Conservation (phyloP, 2,329 filamentous ascomycete genomes). For the Colletotrichum siamense region DNA sequence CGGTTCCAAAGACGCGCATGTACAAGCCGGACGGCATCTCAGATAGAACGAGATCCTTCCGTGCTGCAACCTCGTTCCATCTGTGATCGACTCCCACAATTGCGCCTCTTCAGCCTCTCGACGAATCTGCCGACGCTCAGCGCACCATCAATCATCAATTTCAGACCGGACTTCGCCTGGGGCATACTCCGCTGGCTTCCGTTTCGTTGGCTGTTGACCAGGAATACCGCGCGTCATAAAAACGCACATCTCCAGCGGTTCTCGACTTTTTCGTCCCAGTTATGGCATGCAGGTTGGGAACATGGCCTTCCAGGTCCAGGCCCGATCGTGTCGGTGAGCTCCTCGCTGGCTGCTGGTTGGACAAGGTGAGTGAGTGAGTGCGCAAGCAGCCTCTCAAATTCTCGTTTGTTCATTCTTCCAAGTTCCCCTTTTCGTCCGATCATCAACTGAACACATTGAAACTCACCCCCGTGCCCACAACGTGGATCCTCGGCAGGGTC, state of each 20-base stretch:
- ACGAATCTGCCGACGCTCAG: background rate
- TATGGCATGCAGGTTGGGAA: background rate
- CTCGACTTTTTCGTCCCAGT: background rate
- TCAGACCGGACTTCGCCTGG: background rate
- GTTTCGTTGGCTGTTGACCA: background rate
- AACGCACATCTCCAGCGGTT: background rate
- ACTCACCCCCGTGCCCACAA: constrained; percentile 14
- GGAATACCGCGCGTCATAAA: background rate
- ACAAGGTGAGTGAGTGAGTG: background rate
- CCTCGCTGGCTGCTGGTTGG: background rate
- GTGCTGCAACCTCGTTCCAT: background rate
- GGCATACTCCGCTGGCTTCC: background rate
- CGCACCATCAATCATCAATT: constrained; percentile 2
- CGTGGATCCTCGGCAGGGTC: constrained; percentile 15
- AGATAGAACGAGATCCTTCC: background rate
- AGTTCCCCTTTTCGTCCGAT: constrained; percentile 4
- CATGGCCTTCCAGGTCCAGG: background rate
- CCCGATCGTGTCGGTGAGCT: background rate
- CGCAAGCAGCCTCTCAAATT: background rate
- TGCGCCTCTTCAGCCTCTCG: background rate
- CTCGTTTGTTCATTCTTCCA: background rate
- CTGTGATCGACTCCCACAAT: background rate
- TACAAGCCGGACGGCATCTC: background rate
- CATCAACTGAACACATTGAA: constrained; percentile 14
- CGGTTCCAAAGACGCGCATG: background rate